These are phyloP conservation scores for Fusarium vanettenii DNA, from an alignment of 2,329 filamentous ascomycete genomes.

Conservation along the genomic window DNA sequence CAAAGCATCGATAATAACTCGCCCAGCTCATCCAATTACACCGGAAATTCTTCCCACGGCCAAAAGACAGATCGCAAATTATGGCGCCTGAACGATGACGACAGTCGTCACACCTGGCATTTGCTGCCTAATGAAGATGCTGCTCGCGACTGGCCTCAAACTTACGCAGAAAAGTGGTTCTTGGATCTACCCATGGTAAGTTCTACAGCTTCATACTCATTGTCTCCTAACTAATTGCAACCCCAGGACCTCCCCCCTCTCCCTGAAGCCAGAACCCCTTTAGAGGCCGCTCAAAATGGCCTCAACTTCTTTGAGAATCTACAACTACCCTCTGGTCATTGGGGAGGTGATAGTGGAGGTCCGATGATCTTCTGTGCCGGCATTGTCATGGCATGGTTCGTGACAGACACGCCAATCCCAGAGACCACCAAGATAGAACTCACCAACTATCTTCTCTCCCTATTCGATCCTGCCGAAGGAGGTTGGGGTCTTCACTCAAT, in stretches of 20 bases:
- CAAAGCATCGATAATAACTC: neutral
- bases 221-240: no score
- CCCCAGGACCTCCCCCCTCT: conserved; percentile 78
- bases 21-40: neutral
- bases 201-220: no score
- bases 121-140: conserved; percentile 82
- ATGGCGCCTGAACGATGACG: conserved; percentile 86
- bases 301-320: conserved; percentile 88
- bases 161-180: conserved; percentile 86
- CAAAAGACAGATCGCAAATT: conserved; percentile 44
- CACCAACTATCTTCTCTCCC: conserved; percentile 87
- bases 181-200: conserved; percentile 80
- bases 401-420: conserved; percentile 86
- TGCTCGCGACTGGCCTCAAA: conserved; percentile 82
- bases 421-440: conserved; percentile 86
- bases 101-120: conserved; percentile 90
- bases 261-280: conserved; percentile 74
- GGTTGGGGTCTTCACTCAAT: conserved; percentile 98
- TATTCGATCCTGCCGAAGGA: conserved; percentile 85
- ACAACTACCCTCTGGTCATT: conserved; percentile 88
- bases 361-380: conserved; percentile 94
- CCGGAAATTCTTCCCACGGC: neutral
- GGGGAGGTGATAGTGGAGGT: conserved; percentile 96
- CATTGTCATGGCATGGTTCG: conserved; percentile 85
- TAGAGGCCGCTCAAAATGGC: conserved; percentile 83